Base-by-base conservation (phyloP, 2,329 filamentous ascomycete genomes). In the Colletotrichum godetiae region DNA sequence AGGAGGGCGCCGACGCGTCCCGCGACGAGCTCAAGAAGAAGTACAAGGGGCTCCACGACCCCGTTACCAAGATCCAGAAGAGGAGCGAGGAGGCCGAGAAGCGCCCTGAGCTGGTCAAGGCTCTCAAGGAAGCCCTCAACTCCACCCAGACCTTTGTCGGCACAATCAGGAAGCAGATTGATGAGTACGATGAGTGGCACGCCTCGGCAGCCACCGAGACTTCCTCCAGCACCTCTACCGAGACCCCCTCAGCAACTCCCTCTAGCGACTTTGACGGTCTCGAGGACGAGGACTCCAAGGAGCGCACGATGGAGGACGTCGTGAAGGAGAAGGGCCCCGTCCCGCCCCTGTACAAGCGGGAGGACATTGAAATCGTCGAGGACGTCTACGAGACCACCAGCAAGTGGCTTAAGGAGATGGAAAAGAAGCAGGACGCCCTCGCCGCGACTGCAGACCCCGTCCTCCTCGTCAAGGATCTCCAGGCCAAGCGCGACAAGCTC, bases 51-150 rank as follows among this genome's bases (percentile, higher is more conserved):
- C 90, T 99, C 62, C 92, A 94, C 80, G 90, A 91, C 66, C 89
- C 98, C 59, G 93, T 95, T 65, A 86, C 90, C 37, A 96, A 95
- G 1, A 91, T 98, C 31, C 88, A 95, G 77, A 91, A 89, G 79
- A 91, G 97, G 72, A 91, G 92, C 60, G 88, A 92, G 19, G 96
- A 99, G 81, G 87, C 90, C 2, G 84, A 86, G 13, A 89, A 91
- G 80, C 91, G 96, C 33, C 95, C 95, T 1, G 90, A 90, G 69
- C 88, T 93, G 31, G 80, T 98, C 62, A 86, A 91, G 65, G 81
- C 86, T 6, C 85, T 98, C 42, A 89, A 93, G 81, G 90, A 92
- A 4, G 88, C 91, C n/a, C 85, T 98, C 59, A 88, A 92, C 69
- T 90, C 92, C 79, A 92, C 94, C 3, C 88, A 91, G 72, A 88